Evolutionary conservation across 306 rosid genomes (phyloP), one percentile per base, ranked within the genome.

Genomic region (Quercus rubra): DNA sequence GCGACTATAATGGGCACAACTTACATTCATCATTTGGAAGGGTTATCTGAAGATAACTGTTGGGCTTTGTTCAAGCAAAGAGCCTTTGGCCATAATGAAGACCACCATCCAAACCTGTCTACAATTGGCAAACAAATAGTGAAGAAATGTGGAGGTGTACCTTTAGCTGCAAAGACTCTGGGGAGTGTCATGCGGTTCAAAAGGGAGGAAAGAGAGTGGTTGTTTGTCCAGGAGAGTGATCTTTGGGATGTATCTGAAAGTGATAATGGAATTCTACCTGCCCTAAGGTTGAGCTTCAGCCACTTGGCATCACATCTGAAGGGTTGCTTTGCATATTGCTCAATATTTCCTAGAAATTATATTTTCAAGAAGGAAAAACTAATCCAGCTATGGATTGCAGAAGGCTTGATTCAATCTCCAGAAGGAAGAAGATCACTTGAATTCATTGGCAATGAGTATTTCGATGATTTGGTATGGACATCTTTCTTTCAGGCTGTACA

Each of bases 101-200:
- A 31, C 28, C 68, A 18, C 13, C 23, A 61, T 35, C 76, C 31
- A 0, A 38, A 61, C 62, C 1, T 80, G 30, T n/a, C 41, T 31
- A 0, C 33, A 30, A 75, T 81, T 23, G 85, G 81, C 52, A 55
- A 70, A 41, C 59, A 86, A 52, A 83, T 86, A 55, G 67, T 86
- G 10, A 57, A 67, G n/a, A 83, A 78, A 78, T 83, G 87, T 74
- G 77, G 68, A 38, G 86, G 90, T 5, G 80, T 86, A 0, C 87
- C 84, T 0, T 55, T 86, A 41, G 87, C 81, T 14, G 79, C 81
- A n/a, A 74, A 74, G 21, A 78, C 56, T 5, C 19, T 87, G 21
- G 86, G 86, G 68, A 72, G 86, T 17, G 8, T 83, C 27, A 61
- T 87, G 55, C 70, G 63, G 5, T n/a, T 13, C 1, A 83, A 30